phyloP scores from a whole-genome alignment of 768 basidiomycete species.

The Termitomyces sp. region DNA sequence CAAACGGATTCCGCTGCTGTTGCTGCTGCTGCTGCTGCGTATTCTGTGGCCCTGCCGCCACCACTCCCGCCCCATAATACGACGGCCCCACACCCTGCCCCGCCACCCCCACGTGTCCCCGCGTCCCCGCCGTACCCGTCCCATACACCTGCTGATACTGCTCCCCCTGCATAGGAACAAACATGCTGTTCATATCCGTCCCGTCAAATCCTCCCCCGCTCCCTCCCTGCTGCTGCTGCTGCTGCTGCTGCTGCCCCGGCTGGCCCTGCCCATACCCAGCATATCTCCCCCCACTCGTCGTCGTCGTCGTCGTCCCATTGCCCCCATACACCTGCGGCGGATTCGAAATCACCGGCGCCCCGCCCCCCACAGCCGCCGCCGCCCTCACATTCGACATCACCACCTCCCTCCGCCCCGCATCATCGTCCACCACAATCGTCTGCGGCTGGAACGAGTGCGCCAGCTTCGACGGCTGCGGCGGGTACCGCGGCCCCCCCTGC shows the following conservation, averaged over 20 bases:
- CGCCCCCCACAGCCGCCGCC: conserved; percentile 41
- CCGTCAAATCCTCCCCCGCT: conserved; percentile 48
- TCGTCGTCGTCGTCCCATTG: conserved; percentile 33
- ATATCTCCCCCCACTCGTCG: conserved; percentile 57
- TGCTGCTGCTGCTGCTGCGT: conserved; percentile 20
- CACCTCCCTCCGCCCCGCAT: conserved; percentile 50
- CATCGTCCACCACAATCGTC: conserved; percentile 62
- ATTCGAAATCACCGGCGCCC: conserved; percentile 53
- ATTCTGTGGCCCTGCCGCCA: conserved; percentile 36
- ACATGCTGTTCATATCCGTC: conserved; percentile 63
- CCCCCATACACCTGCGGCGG: conserved; percentile 71
- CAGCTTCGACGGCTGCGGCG: conserved; percentile 59
- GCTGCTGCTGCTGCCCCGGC: conserved; percentile 17
- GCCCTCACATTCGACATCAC: conserved; percentile 75
- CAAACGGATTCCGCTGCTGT: conserved; percentile 34
- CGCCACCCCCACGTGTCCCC: conserved; percentile 41
- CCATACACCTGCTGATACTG: conserved; percentile 60
- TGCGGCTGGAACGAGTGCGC: conserved; percentile 64
- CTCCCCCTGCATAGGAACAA: conserved; percentile 80
- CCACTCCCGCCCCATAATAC: conserved; percentile 65
- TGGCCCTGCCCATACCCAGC: conserved; percentile 45
- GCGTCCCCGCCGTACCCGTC: conserved; percentile 26
- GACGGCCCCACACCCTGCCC: conserved; percentile 52
- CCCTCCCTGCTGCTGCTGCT: conserved; percentile 15
- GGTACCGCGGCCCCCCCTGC: conserved; percentile 38